Evolutionary conservation across 768 basidiomycete species (phyloP).

Genomic region (Pleurotus tuoliensis): DNA sequence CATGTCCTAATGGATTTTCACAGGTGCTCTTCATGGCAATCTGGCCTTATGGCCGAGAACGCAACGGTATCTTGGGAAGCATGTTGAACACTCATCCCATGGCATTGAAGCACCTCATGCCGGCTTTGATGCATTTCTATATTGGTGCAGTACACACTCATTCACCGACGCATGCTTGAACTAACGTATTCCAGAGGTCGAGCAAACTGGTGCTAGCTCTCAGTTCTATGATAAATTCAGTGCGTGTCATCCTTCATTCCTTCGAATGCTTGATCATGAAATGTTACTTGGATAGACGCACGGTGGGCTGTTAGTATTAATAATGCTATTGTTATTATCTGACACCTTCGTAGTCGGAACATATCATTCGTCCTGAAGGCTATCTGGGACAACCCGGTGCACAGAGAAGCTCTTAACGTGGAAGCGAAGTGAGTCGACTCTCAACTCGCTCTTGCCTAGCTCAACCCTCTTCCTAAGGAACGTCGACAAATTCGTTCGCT

Average conservation of each 20-base stretch:
- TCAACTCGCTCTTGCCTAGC: neutral
- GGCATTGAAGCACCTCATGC: conserved; percentile 86
- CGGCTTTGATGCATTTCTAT: conserved; percentile 90
- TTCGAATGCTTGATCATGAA: conserved; percentile 6
- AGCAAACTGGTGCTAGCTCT: conserved; percentile 94
- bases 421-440: conserved; percentile 60
- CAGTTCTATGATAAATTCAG: conserved; percentile 99
- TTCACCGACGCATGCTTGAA: neutral
- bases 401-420: conserved; percentile 79
- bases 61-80: conserved; percentile 72
- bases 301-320: conserved; percentile 28
- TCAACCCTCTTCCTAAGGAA: conserved; percentile 42
- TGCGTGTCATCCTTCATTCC: conserved; percentile 34
- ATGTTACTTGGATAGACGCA: conserved; percentile 38
- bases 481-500: conserved; percentile 90
- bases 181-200: conserved; percentile 66
- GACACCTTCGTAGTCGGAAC: conserved; percentile 52
- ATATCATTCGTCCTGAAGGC: conserved; percentile 85
- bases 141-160: conserved; percentile 50
- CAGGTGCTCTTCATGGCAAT: conserved; percentile 76
- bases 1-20: neutral
- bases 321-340: conserved; percentile 11
- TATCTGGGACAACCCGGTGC: conserved; percentile 87
- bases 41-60: conserved; percentile 61
- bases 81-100: conserved; percentile 81